Evolutionary conservation across 495 filamentous ascomycete genomes (phyloP), one percentile per base, ranked within the genome.

Genomic region (Bacidia gigantensis): DNA sequence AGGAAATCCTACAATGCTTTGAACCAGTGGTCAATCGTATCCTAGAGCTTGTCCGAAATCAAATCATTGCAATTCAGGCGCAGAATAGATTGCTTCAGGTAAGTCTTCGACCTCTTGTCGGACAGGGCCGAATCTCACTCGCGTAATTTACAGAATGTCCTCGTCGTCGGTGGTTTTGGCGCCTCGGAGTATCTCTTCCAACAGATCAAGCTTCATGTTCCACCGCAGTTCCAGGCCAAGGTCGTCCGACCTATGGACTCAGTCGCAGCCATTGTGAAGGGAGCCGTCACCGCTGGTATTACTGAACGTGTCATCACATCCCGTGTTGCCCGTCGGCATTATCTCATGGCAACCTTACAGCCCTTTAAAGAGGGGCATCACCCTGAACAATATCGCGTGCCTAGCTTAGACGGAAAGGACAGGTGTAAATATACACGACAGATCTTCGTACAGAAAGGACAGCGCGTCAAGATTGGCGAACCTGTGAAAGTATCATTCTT

Each of bases 291-390:
- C 0, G 84, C 92, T 39, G 92, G 92, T 72, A 97, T 98, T 60
- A 95, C 89, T 1, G 93, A 98, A 64, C 82, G 89, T 53, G 85
- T 98, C 55, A 81, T 98, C 61, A 98, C 93, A 2, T 89, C 90
- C 57, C 92, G 92, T 75, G 87, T 98, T 51, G 92, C 92, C n/a
- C 85, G 92, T 67, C 82, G 92, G 35, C 92, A 98, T 68, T 98
- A 98, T 65, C 87, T 98, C 52, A 97, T 98, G 92, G 93, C 92
- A 40, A 98, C 92, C 0, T 78, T 98, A 17, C 90, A 97, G 64
- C 93, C 93, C 7, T 98, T 98, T 76, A 96, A 97, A 67, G 89
- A 97, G 64, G 92, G 92, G 17, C 94, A 97, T 65, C 92, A 98
- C 63, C 92, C 90, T 1, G 92, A 98, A 65, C 87, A 92, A 53